These are phyloP conservation scores for Lasiosphaeriaceae sp. DNA, from an alignment of 495 filamentous ascomycete genomes.

Conservation along the genomic window DNA sequence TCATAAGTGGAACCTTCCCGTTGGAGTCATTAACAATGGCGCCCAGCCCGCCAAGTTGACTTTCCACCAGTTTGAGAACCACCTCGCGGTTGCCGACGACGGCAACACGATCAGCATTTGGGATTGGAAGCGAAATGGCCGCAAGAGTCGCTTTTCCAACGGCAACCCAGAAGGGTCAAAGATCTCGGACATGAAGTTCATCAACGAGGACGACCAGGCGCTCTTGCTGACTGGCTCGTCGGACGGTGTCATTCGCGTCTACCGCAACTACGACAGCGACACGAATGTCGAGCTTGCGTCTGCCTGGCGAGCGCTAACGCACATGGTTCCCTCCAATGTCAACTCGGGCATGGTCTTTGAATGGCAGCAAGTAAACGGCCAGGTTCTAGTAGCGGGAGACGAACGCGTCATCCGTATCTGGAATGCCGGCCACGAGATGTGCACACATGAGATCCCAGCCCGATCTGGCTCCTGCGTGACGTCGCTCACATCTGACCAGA, in stretches of 20 bases:
- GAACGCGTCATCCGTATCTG: conserved; percentile 93
- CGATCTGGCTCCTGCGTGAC: conserved; percentile 95
- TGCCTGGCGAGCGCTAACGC: conserved; percentile 84
- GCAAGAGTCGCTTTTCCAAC: conserved; percentile 84
- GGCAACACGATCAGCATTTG: conserved; percentile 84
- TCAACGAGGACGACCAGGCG: conserved; percentile 97
- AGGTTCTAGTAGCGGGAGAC: conserved; percentile 90
- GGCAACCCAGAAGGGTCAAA: conserved; percentile 86
- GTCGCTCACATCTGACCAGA: conserved; percentile 91
- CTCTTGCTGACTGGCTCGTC: conserved; percentile 91
- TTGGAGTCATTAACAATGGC: conserved; percentile 76
- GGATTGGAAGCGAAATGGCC: conserved; percentile 78
- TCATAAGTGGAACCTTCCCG: conserved; percentile 75
- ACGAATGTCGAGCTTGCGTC: conserved; percentile 80
- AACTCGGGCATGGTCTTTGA: conserved; percentile 95
- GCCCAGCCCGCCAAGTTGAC: conserved; percentile 87
- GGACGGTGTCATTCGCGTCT: conserved; percentile 92
- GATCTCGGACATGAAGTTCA: conserved; percentile 91
- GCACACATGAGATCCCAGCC: conserved; percentile 89
- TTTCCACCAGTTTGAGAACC: conserved; percentile 97
- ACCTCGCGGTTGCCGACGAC: conserved; percentile 91
- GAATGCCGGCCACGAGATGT: conserved; percentile 91
- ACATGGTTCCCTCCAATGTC: conserved; percentile 85
- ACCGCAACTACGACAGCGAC: conserved; percentile 77
- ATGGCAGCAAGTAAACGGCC: conserved; percentile 97